phyloP scores from a whole-genome alignment of 306 rosid species.

The Abrus pulchellus region DNA sequence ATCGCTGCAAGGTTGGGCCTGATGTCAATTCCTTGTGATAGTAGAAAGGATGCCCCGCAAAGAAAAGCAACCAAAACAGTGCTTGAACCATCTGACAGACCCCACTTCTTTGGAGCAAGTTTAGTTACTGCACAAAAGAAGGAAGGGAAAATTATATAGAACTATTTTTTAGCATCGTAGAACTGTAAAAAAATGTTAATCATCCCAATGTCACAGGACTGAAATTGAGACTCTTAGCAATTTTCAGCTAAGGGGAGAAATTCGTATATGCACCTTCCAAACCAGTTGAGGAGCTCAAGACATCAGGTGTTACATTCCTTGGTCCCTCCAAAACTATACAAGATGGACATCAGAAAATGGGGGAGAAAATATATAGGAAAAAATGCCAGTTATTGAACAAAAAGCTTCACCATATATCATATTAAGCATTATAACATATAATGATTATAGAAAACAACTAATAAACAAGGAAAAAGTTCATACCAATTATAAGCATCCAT shows the following conservation, averaged over 20 bases:
- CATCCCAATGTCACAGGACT: constrained; percentile 18
- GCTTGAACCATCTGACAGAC: constrained; percentile 78
- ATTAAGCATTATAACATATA: not conserved
- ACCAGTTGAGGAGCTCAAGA: constrained; percentile 86
- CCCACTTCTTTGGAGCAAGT: constrained; percentile 98
- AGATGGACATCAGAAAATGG: constrained; percentile 9
- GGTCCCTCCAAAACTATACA: constrained; percentile 86
- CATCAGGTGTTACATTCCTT: constrained; percentile 80
- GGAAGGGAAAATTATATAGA: constrained; percentile 11
- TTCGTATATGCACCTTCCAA: constrained; percentile 71
- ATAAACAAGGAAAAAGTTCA: constrained; percentile 22
- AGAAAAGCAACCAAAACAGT: constrained; percentile 71
- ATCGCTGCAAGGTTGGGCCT: constrained; percentile 87
- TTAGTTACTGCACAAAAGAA: constrained; percentile 66
- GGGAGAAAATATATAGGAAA: constrained; percentile 30
- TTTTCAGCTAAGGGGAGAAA: constrained; percentile 35
- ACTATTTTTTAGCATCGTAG: constrained; percentile 26
- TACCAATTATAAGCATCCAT: not conserved
- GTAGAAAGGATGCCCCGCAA: constrained; percentile 79
- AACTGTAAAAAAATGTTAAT: constrained; percentile 14
- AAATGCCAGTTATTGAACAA: constrained; percentile 29
- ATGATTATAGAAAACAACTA: constrained; percentile 28
- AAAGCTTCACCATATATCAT: constrained; percentile 28
- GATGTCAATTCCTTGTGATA: constrained; percentile 83
- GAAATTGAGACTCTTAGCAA: constrained; percentile 33